phyloP scores from a whole-genome alignment of 192 early-diverging fungal genomes.

The Coemansia sp. region DNA sequence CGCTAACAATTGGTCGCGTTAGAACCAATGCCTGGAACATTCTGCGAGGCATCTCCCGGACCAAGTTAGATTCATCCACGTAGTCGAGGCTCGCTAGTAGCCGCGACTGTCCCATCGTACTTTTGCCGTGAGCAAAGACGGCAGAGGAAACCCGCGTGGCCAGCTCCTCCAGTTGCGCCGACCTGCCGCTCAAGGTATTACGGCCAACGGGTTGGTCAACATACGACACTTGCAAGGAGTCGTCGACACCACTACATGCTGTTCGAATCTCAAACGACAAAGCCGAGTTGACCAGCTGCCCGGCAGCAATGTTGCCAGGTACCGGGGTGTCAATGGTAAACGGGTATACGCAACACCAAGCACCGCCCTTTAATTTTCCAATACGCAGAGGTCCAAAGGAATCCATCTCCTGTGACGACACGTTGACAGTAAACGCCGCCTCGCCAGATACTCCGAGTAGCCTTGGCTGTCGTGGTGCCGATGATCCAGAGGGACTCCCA shows the following conservation, averaged over 20 bases:
- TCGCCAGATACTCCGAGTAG: conserved; percentile 10
- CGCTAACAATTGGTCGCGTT: conserved; percentile 22
- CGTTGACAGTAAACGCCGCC: conserved; percentile 8
- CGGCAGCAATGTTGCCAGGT: not conserved
- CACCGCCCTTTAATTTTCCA: conserved; percentile 20
- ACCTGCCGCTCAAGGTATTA: conserved; percentile 8
- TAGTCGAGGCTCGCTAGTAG: not conserved
- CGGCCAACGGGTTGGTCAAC: conserved; percentile 6
- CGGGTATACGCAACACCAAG: conserved; percentile 40
- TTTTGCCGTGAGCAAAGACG: conserved; percentile 12
- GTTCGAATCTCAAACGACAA: conserved; percentile 41
- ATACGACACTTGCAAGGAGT: conserved; percentile 1
- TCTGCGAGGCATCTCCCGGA: conserved; percentile 10
- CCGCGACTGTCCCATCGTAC: not conserved
- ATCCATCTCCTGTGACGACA: not conserved
- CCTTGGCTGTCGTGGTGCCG: not conserved
- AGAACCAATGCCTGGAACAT: conserved; percentile 39
- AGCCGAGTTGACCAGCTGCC: not conserved
- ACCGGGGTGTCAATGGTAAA: conserved; percentile 20
- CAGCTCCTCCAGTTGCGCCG: conserved; percentile 40
- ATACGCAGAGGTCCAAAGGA: not conserved
- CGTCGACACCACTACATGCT: conserved; percentile 8
- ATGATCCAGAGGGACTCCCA: not conserved
- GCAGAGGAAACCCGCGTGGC: conserved; percentile 26
- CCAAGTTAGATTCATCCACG: not conserved